Percentiles rank a stretch among this genome's conserved stretches.
These are phyloP conservation scores for Umbelopsis sp. DNA, from an alignment of 192 early-diverging fungal genomes.

Conservation along the genomic window DNA sequence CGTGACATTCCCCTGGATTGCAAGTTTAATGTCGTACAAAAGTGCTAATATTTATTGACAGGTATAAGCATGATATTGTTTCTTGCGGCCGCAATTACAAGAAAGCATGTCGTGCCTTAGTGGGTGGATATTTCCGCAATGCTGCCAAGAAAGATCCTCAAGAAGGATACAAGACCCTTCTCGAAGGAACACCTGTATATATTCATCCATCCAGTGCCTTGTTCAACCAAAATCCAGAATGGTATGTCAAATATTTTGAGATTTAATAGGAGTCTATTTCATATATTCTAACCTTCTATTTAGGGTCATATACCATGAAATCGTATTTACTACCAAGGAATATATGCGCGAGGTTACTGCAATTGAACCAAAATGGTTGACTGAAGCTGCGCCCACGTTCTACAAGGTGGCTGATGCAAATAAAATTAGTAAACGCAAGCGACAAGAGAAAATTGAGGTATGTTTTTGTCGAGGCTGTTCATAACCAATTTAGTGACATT, in stretches of 20 bases:
- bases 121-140: slow-evolving; percentile 93
- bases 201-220: slow-evolving; percentile 96
- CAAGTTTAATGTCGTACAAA: neutral
- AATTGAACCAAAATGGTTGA: slow-evolving; percentile 90
- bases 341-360: slow-evolving; percentile 90
- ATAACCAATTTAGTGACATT: neutral
- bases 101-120: slow-evolving; percentile 88
- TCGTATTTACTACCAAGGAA: slow-evolving; percentile 89
- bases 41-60: neutral
- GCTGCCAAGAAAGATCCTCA: slow-evolving; percentile 98
- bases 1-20: too few species aligned
- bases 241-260: slow-evolving; percentile 48
- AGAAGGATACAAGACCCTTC: slow-evolving; percentile 98
- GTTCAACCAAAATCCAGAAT: slow-evolving; percentile 94
- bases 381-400: slow-evolving; percentile 98
- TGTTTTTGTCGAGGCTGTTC: neutral
- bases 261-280: neutral
- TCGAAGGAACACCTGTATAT: slow-evolving; percentile 97
- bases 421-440: slow-evolving; percentile 92
- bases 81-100: slow-evolving; percentile 93
- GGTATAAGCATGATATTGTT: slow-evolving; percentile 91
- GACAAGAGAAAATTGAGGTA: slow-evolving; percentile 83
- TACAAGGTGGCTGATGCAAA: slow-evolving; percentile 95
- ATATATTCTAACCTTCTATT: neutral
- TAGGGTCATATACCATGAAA: slow-evolving; percentile 91